These are phyloP conservation scores for Saccharomyces hybrid DNA, from an alignment of 1,139 yeast genomes.

Conservation along the genomic window DNA sequence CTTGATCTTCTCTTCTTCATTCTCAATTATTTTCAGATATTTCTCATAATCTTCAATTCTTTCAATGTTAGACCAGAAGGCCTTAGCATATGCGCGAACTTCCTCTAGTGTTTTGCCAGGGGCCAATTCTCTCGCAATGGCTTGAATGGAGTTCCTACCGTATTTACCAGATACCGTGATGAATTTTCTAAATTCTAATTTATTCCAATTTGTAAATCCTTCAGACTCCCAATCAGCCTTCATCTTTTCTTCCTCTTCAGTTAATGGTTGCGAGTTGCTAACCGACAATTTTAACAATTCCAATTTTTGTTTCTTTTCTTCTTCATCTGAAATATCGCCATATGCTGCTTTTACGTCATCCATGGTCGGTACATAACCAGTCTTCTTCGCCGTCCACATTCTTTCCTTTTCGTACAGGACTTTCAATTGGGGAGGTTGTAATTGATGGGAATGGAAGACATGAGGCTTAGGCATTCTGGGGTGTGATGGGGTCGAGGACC, in stretches of 20 bases:
- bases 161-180: slow-evolving; percentile 53
- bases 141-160: slow-evolving; percentile 56
- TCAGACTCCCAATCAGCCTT: slow-evolving; percentile 47
- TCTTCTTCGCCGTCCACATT: slow-evolving; percentile 33
- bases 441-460: slow-evolving; percentile 65
- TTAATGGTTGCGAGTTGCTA: slow-evolving; percentile 54
- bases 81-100: slow-evolving; percentile 54
- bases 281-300: slow-evolving; percentile 54
- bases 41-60: slow-evolving; percentile 69
- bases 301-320: slow-evolving; percentile 39
- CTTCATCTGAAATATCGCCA: slow-evolving; percentile 33
- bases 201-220: slow-evolving; percentile 62
- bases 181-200: slow-evolving; percentile 65
- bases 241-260: slow-evolving; percentile 55
- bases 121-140: slow-evolving; percentile 57
- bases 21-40: slow-evolving; percentile 56
- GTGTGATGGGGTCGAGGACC: slow-evolving; percentile 51
- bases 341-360: slow-evolving; percentile 36
- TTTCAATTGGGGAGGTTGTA: slow-evolving; percentile 52
- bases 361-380: slow-evolving; percentile 28
- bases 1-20: slow-evolving; percentile 65
- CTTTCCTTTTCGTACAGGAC: slow-evolving; percentile 62
- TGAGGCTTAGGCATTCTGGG: slow-evolving; percentile 56
- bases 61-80: slow-evolving; percentile 57
- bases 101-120: slow-evolving; percentile 55